Evolutionary conservation across 768 basidiomycete species (phyloP), one percentile per base, ranked within the genome.

Genomic region (Naganishia onofrii): DNA sequence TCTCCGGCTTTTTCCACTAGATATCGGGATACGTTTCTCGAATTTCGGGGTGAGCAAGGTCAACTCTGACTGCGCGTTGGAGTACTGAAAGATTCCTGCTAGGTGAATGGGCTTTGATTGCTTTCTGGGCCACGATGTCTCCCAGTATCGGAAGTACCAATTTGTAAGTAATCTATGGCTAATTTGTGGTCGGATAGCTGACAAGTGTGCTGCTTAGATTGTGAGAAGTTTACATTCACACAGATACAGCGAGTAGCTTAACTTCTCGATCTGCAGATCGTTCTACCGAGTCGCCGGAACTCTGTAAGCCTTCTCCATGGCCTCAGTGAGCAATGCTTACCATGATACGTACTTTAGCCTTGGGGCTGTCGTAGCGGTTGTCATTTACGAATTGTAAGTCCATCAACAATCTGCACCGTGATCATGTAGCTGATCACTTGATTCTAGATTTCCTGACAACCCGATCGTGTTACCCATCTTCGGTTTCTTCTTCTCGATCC

Each of bases 91-190:
- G 23, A 23, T 19, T 6, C 12, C 34, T 12, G 34, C 34, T 58
- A 63, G 60, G 60, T 29, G 93, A 97, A 82, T 99, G 95, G 95
- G 93, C 93, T 0, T 82, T 99, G 76, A 91, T 98, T 66, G 93
- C 93, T 54, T 92, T 91, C 71, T 76, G 86, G 83, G 32, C 77
- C 2, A 75, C 76, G 21, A 75, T 76, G 69, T 78, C 74, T 66
- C 76, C 75, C 36, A 79, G 77, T 23, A 70, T 80, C 1, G 81
- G 81, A 0, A 76, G 93, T 88, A 95, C 94, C 19, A 97, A 98
- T 77, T 82, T 96, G 42, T 88, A 88, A 72, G 77, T 72, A 1
- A 26, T 5, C 3, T 10, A 21, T n/a, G 28, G 10, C 38, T 17
- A 17, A 5, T 4, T 7, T 26, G 26, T 28, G 13, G 10, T 13